Percentiles rank a stretch among this genome's conserved stretches.
These are phyloP conservation scores for Moesziomyces sp. DNA, from an alignment of 1,284 basidiomycete genomes.

Conservation along the genomic window DNA sequence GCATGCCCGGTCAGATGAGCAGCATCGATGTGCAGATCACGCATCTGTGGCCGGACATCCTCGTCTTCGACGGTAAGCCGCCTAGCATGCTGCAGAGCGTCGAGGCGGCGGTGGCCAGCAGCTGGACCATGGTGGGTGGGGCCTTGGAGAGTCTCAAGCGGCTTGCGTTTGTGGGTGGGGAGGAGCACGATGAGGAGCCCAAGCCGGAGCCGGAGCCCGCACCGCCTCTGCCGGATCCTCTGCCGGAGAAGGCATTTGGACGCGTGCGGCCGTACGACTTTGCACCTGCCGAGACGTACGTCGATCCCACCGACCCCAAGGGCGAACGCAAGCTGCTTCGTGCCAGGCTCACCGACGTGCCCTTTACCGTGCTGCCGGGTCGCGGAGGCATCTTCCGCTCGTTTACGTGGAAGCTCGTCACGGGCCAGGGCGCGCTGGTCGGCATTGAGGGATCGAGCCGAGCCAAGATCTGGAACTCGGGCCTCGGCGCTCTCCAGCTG, in stretches of 20 bases:
- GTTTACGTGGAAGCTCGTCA: constrained; percentile 61
- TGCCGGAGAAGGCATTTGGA: constrained; percentile 59
- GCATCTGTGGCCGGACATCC: constrained; percentile 62
- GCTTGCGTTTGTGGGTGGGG: constrained; percentile 29
- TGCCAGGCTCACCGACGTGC: constrained; percentile 58
- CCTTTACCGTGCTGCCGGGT: constrained; percentile 57
- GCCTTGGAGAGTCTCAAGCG: constrained; percentile 28
- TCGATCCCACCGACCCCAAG: constrained; percentile 53
- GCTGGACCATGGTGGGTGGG: constrained; percentile 24
- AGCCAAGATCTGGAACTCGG: constrained; percentile 63
- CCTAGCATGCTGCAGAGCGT: constrained; percentile 52
- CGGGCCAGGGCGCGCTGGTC: constrained; percentile 58
- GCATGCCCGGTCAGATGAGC: constrained; percentile 58
- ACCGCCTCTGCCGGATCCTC: constrained; percentile 56
- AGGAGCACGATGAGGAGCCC: constrained; percentile 5
- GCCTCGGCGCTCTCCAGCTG: constrained; percentile 53
- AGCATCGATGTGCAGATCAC: constrained; percentile 61
- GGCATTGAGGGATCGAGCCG: constrained; percentile 57
- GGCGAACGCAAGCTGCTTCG: constrained; percentile 52
- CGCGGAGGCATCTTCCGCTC: constrained; percentile 50
- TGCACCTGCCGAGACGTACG: constrained; percentile 51
- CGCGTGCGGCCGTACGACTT: constrained; percentile 58
- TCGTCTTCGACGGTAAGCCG: constrained; percentile 60
- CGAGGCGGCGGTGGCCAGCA: not conserved
- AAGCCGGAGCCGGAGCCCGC: constrained; percentile 46